Percentiles rank a stretch among this genome's conserved stretches.
These are phyloP conservation scores for Pyrenophora tritici-repentis DNA, from an alignment of 2,329 filamentous ascomycete species.

Conservation along the genomic window DNA sequence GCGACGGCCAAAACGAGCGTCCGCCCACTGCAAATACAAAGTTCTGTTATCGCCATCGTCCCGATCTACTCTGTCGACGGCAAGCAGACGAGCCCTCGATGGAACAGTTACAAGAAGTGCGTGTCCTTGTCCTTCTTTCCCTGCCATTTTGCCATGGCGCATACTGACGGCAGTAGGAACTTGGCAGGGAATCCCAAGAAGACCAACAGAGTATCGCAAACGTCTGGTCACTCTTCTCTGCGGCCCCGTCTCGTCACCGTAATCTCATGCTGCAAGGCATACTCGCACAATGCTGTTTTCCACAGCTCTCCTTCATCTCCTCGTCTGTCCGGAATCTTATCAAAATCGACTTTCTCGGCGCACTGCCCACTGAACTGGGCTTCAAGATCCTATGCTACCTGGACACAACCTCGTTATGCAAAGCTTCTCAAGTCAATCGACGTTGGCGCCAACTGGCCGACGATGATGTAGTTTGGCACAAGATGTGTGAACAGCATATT, in stretches of 20 bases:
- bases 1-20: constrained; percentile 38
- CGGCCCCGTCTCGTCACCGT: constrained; percentile 88
- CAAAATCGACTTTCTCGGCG: constrained; percentile 93
- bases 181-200: constrained; percentile 77
- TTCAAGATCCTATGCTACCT: constrained; percentile 93
- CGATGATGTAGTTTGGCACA: constrained; percentile 96
- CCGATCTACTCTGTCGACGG: constrained; percentile 89
- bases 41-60: constrained; percentile 93
- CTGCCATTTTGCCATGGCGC: background rate
- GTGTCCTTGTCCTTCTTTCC: constrained; percentile 41
- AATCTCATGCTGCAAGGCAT: constrained; percentile 97
- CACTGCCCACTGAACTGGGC: constrained; percentile 85
- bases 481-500: constrained; percentile 97
- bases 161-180: constrained; percentile 62
- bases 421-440: constrained; percentile 90
- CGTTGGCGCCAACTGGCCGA: constrained; percentile 90
- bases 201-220: constrained; percentile 97
- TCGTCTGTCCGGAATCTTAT: constrained; percentile 91
- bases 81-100: constrained; percentile 95
- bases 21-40: constrained; percentile 71
- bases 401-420: constrained; percentile 92
- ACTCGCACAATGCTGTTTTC: constrained; percentile 95
- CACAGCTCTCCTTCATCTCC: constrained; percentile 91
- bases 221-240: constrained; percentile 97
- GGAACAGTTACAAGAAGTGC: constrained; percentile 87